These are phyloP conservation scores for Dactylellina haptotyla DNA, from an alignment of 2,329 filamentous ascomycete species.

Conservation along the genomic window DNA sequence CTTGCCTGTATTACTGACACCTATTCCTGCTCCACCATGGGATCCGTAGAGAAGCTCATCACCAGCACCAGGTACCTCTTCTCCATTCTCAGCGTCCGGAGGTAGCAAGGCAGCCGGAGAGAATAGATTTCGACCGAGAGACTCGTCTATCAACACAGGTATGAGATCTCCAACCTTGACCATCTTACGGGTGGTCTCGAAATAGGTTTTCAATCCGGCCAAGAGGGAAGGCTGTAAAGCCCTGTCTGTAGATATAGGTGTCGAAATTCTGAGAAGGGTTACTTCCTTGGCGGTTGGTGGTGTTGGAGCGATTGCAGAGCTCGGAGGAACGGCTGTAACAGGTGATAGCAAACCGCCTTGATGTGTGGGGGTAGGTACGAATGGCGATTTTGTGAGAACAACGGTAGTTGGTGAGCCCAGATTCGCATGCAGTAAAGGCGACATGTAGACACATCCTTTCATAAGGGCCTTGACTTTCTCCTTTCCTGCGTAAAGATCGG, in stretches of 20 bases:
- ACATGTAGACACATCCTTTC: conserved; percentile 72
- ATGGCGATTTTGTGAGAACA: conserved; percentile 48
- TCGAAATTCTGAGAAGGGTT: conserved; percentile 86
- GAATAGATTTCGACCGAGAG: conserved; percentile 81
- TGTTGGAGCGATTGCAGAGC: conserved; percentile 68
- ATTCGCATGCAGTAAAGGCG: conserved; percentile 87
- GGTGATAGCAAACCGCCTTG: conserved; percentile 54
- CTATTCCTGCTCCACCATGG: conserved; percentile 65
- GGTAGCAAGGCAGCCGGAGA: conserved; percentile 67
- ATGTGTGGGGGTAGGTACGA: conserved; percentile 44
- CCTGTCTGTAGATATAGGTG: conserved; percentile 85
- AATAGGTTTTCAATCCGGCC: conserved; percentile 85
- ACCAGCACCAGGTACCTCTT: conserved; percentile 70
- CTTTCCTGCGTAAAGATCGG: conserved; percentile 74
- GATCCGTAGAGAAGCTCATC: conserved; percentile 69
- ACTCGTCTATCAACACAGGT: conserved; percentile 86
- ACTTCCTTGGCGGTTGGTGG: conserved; percentile 76
- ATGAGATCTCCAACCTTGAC: conserved; percentile 88
- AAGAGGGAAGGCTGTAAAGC: conserved; percentile 86
- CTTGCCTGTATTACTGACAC: conserved; percentile 60
- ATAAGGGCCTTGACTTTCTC: conserved; percentile 58
- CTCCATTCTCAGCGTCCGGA: conserved; percentile 52
- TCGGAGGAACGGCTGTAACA: conserved; percentile 64
- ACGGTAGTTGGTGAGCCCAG: conserved; percentile 66
- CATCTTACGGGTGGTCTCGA: conserved; percentile 82